phyloP scores from a whole-genome alignment of 768 basidiomycete genomes.

The Solioccasus polychromus region DNA sequence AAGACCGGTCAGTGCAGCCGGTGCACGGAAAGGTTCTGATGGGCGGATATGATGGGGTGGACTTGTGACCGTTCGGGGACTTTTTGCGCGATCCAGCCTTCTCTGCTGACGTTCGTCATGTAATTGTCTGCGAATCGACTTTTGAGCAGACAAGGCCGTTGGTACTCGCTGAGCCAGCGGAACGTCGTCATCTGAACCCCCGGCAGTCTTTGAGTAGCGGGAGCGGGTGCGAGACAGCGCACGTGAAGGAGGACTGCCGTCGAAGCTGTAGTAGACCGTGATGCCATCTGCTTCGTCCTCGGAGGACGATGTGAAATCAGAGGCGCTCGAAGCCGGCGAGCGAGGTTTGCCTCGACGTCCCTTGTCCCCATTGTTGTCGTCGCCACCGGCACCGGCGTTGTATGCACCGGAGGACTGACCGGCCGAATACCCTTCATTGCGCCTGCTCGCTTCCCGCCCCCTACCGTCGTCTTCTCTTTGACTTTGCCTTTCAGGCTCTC shows the following conservation, averaged over 20 bases:
- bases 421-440: constrained; percentile 17
- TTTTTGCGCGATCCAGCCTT: constrained; percentile 44
- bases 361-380: constrained; percentile 36
- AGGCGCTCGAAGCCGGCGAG: constrained; percentile 33
- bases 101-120: constrained; percentile 64
- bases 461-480: constrained; percentile 10
- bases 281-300: constrained; percentile 45
- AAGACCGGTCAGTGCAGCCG: constrained; percentile 38
- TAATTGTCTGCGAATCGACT: constrained; percentile 70
- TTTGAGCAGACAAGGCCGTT: constrained; percentile 78
- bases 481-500: constrained; percentile 13
- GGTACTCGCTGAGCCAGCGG: constrained; percentile 84
- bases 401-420: constrained; percentile 17
- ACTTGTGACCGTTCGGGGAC: constrained; percentile 18
- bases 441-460: constrained; percentile 7
- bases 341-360: constrained; percentile 25
- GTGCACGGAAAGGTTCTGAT: constrained; percentile 18
- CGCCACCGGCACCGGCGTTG: constrained; percentile 38
- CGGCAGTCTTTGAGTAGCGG: constrained; percentile 20
- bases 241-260: constrained; percentile 29
- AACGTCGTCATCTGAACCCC: constrained; percentile 68
- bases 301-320: constrained; percentile 36
- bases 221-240: constrained; percentile 21
- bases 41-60: constrained; percentile 17
- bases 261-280: constrained; percentile 43